A percentile compares a stretch with the other conserved stretches of the same genome.
Evolutionary conservation across 164 flowering plant genomes (phyloP).

Genomic region (Warburgia ugandensis): DNA sequence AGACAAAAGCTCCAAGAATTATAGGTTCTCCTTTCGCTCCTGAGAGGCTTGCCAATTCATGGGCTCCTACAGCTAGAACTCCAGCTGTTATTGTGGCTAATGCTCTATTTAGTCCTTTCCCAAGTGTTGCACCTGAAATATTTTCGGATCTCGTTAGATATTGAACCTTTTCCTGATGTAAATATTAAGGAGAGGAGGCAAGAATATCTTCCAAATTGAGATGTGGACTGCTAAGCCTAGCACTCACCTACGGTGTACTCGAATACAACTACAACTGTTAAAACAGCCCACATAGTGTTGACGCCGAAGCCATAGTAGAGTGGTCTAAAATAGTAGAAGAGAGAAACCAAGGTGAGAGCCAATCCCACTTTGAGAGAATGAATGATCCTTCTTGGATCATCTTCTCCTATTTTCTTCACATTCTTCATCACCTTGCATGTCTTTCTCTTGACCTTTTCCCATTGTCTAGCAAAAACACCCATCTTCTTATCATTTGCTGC

Average conservation of each 20-base stretch:
- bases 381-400: conserved; percentile 66
- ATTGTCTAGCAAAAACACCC: conserved; percentile 18
- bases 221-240: no score
- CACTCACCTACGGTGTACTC: conserved; percentile 67
- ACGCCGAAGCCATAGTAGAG: conserved; percentile 56
- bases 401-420: conserved; percentile 40
- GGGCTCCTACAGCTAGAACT: conserved; percentile 59
- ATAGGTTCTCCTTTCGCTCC: conserved; percentile 59
- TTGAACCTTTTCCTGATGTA: no score
- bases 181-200: no score
- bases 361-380: conserved; percentile 72
- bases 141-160: no score
- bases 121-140: conserved; percentile 54
- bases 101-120: conserved; percentile 61
- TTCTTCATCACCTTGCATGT: conserved; percentile 11
- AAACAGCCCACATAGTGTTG: conserved; percentile 72
- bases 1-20: conserved; percentile 49
- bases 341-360: conserved; percentile 69
- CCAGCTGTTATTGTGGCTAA: conserved; percentile 66
- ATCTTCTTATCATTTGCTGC: conserved; percentile 18
- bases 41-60: conserved; percentile 40
- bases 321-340: conserved; percentile 53
- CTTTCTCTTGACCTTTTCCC: conserved; percentile 8
- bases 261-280: conserved; percentile 77
- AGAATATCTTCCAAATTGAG: no score